These are phyloP conservation scores for Lyophyllum atratum DNA, from an alignment of 768 basidiomycete genomes.

Conservation along the genomic window DNA sequence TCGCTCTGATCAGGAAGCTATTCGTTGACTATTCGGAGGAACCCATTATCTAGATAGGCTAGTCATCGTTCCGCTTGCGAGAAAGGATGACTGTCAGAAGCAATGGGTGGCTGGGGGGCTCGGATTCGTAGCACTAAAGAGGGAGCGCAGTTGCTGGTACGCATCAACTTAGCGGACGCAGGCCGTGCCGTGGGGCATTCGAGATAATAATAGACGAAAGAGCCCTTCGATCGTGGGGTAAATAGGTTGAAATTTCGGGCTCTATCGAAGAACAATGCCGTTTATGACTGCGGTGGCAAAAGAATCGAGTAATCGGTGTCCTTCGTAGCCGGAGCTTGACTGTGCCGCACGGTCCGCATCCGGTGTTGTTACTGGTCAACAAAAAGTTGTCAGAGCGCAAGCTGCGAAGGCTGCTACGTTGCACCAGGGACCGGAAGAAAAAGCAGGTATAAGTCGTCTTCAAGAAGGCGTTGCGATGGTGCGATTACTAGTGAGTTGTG, in stretches of 20 bases:
- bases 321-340: background rate
- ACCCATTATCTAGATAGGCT: background rate
- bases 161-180: background rate
- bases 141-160: background rate
- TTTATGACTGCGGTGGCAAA: background rate
- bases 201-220: background rate
- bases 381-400: too few species aligned
- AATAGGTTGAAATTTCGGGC: background rate
- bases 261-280: background rate
- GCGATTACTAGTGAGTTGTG: background rate
- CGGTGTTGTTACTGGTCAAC: too few species aligned
- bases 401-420: too few species aligned
- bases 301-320: background rate
- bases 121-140: background rate
- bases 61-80: background rate
- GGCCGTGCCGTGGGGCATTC: background rate
- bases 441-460: too few species aligned
- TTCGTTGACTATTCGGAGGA: constrained; percentile 1
- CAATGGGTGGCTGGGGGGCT: constrained; percentile 1
- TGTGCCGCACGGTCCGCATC: background rate
- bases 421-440: too few species aligned
- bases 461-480: too few species aligned
- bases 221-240: background rate
- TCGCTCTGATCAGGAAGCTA: background rate
- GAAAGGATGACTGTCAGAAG: background rate